A percentile compares a stretch with the other conserved stretches of the same genome.
Conservation (phyloP, 129 eudicot genomes). For the Smallanthus sonchifolius region DNA sequence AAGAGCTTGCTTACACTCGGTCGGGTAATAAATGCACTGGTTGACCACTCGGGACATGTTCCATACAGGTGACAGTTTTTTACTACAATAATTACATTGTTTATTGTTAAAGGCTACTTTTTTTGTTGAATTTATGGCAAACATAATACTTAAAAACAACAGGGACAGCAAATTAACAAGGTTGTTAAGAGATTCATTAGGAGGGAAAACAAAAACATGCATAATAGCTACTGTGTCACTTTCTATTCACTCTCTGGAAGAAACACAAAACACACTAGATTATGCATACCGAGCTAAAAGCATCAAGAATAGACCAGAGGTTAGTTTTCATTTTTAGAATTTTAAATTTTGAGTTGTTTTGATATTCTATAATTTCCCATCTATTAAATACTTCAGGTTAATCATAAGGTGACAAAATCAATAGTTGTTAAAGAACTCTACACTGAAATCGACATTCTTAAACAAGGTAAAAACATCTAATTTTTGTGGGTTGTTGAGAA, state of each 20-base stretch:
- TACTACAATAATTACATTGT: not conserved
- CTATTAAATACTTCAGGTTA: slow-evolving; percentile 32
- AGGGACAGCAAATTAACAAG: slow-evolving; percentile 70
- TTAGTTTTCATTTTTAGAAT: slow-evolving; percentile 17
- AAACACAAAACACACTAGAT: slow-evolving; percentile 54
- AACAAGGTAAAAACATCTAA: slow-evolving; percentile 37
- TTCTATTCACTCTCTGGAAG: slow-evolving; percentile 49
- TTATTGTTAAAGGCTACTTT: not conserved
- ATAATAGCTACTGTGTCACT: slow-evolving; percentile 62
- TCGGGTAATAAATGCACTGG: slow-evolving; percentile 58
- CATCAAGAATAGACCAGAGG: slow-evolving; percentile 72
- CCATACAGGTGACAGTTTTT: slow-evolving; percentile 45
- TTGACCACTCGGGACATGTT: slow-evolving; percentile 61
- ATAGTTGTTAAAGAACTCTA: slow-evolving; percentile 48
- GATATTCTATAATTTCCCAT: not conserved
- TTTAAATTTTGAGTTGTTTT: not conserved
- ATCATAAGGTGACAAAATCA: slow-evolving; percentile 56
- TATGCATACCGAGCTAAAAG: slow-evolving; percentile 65
- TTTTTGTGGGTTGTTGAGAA: not conserved
- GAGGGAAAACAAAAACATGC: slow-evolving; percentile 73
- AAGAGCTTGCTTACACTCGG: slow-evolving; percentile 67
- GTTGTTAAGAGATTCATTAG: slow-evolving; percentile 60
- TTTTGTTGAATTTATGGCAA: not conserved
- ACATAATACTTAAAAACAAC: slow-evolving; percentile 12
- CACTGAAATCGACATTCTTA: slow-evolving; percentile 51